A percentile compares a stretch with the other conserved stretches of the same genome.
Conservation (phyloP, 2,329 filamentous ascomycete genomes). For the Calonectria hawksworthii region DNA sequence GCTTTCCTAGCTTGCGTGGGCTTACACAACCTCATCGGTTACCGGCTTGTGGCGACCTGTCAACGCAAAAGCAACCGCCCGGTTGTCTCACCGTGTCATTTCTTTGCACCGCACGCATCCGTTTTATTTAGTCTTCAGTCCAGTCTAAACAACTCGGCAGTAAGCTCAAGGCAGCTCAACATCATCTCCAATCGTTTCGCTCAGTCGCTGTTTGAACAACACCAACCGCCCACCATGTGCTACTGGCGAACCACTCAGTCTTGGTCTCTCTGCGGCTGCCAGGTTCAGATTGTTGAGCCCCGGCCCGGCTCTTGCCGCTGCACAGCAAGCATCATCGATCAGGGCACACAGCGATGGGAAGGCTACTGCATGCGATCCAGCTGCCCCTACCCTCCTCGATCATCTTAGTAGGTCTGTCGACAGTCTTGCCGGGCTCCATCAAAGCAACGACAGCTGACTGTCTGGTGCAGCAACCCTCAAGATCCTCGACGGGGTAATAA, state of each 20-base stretch:
- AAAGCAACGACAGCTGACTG: slow-evolving; percentile 29
- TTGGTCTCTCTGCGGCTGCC: slow-evolving; percentile 52
- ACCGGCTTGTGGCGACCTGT: slow-evolving; percentile 36
- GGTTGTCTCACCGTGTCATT: slow-evolving; percentile 24
- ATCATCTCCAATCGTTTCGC: not conserved
- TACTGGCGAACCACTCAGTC: slow-evolving; percentile 49
- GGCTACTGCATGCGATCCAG: slow-evolving; percentile 49
- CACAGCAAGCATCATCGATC: slow-evolving; percentile 40
- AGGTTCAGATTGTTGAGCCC: slow-evolving; percentile 32
- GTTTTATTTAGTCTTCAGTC: slow-evolving; percentile 28
- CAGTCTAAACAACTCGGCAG: slow-evolving; percentile 3
- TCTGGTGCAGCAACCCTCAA: slow-evolving; percentile 33
- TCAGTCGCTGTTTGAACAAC: not conserved
- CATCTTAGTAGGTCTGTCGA: slow-evolving; percentile 43
- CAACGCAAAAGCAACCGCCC: slow-evolving; percentile 31
- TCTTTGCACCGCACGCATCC: slow-evolving; percentile 31
- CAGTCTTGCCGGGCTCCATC: not conserved
- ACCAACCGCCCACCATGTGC: slow-evolving; percentile 48
- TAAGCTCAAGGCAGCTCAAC: not conserved
- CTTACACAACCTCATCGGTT: slow-evolving; percentile 45
- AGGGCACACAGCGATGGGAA: slow-evolving; percentile 48
- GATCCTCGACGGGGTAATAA: slow-evolving; percentile 41
- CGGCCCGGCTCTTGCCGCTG: slow-evolving; percentile 50
- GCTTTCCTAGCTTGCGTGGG: not conserved
- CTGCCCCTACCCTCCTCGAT: slow-evolving; percentile 49